Evolutionary conservation across 2,329 filamentous ascomycete species (phyloP).

Genomic region (Aureobasidium sp.): DNA sequence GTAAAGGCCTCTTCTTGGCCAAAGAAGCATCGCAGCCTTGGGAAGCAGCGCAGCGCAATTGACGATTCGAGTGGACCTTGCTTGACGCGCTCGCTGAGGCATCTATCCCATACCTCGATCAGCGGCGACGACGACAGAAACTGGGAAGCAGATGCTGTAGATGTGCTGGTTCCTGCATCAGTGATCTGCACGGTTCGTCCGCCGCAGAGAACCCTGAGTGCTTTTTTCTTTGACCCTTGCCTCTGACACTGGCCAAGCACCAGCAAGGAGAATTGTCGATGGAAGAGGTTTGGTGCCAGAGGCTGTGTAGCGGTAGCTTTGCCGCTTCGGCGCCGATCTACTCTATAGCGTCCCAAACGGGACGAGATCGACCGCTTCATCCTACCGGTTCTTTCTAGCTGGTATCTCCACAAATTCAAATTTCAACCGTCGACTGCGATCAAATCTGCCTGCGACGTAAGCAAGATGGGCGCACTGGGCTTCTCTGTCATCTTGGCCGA

Average conservation of each 20-base stretch:
- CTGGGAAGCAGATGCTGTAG: constrained; percentile 6
- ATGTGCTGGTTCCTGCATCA: constrained; percentile 9
- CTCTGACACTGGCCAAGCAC: constrained; percentile 13
- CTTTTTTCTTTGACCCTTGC: constrained; percentile 14
- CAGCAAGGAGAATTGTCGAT: constrained; percentile 15
- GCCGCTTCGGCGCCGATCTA: background rate
- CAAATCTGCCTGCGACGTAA: constrained; percentile 6
- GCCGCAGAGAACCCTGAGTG: constrained; percentile 14
- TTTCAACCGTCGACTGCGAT: background rate
- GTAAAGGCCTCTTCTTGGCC: constrained; percentile 5
- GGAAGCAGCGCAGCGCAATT: background rate
- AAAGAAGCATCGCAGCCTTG: constrained; percentile 5
- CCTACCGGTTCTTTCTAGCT: background rate
- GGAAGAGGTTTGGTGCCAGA: constrained; percentile 10
- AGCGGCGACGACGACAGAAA: constrained; percentile 1
- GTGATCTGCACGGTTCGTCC: constrained; percentile 11
- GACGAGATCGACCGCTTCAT: constrained; percentile 12
- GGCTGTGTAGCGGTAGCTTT: constrained; percentile 11
- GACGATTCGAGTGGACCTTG: constrained; percentile 8
- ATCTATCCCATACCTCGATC: background rate
- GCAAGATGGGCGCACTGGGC: constrained; percentile 6
- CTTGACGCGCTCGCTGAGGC: background rate
- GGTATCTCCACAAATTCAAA: constrained; percentile 13
- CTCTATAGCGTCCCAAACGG: background rate
- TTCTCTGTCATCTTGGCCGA: constrained; percentile 2